phyloP scores from a whole-genome alignment of 1,139 yeast species.

The Hyphopichia pseudoburtonii region DNA sequence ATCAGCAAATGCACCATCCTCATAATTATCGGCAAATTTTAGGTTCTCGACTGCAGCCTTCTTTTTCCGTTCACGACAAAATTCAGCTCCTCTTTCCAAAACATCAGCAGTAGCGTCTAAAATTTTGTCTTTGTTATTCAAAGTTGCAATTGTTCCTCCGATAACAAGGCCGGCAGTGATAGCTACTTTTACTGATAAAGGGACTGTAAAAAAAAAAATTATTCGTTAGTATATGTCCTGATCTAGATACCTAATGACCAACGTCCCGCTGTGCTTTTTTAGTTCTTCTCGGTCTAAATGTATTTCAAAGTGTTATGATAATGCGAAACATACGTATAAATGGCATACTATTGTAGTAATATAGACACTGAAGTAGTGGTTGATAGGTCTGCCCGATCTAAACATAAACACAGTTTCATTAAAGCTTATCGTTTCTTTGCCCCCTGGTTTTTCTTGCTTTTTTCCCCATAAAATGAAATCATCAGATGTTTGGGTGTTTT shows the following conservation, averaged over 20 bases:
- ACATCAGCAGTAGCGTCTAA: conserved; percentile 32
- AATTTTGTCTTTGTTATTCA: conserved; percentile 33
- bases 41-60: not conserved
- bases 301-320: too few species aligned
- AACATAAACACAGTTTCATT: too few species aligned
- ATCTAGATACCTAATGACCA: too few species aligned
- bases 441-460: not conserved
- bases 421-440: not conserved
- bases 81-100: conserved; percentile 37
- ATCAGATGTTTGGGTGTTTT: too few species aligned
- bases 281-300: not conserved
- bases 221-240: conserved; percentile 11
- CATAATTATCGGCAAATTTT: conserved; percentile 26
- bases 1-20: conserved; percentile 22
- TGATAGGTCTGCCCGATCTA: not conserved
- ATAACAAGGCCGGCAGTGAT: conserved; percentile 38
- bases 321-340: conserved; percentile 10
- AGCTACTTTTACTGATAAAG: conserved; percentile 41
- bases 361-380: not conserved
- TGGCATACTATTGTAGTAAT: conserved; percentile 7
- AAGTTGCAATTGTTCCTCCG: conserved; percentile 40
- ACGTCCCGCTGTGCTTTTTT: too few species aligned
- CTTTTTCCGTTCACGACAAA: conserved; percentile 21
- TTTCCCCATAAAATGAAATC: too few species aligned
- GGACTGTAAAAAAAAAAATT: conserved; percentile 20